Base-by-base conservation (phyloP, 2,329 filamentous ascomycete genomes). In the Calonectria pauciramosa region DNA sequence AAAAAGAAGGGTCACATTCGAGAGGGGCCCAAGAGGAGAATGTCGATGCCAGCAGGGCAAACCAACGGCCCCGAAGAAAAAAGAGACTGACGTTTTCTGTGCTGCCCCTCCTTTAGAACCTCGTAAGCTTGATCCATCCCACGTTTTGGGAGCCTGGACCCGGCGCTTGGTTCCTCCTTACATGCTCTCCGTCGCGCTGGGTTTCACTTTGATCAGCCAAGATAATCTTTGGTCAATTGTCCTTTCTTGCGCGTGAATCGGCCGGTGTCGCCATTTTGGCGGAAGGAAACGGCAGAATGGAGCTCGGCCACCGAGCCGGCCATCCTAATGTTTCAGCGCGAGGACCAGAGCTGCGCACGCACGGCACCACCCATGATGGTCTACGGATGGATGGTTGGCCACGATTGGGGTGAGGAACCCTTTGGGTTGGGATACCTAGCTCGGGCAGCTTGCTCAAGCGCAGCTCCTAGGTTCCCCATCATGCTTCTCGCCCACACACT, bases 301-400 rank as follows among this genome's bases (percentile, higher is more conserved):
- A 77, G 73, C 74, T 78, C 77, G 78, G 77, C 75, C 77, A 78
- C 77, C 76, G 72, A 71, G 72, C 72, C 54, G 67, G 75, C 68
- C 77, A 74, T 81, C 63, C 73, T 80, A 77, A 77, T 81, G 80
- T 81, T 81, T 81, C 80, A 81, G 78, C 68, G 76, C 76, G 75
- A 78, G 77, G 26, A 72, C 68, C 70, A 75, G 67, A 75, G 75
- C 71, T 71, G 52, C 73, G 73, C 78, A 75, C 68, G 56, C 77
- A 77, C 77, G 69, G 77, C 72, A 66, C 56, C 38, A 67, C 52
- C 59, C 71, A 56, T 41, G 60, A 70, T 73, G 60, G 49, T 59
- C 47, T 49, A n/a, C 26, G 59, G 66, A 65, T 54, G 41, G 30
- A 26, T 69, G 71, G 66, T 28, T 73, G 67, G 67, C 32, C 71